Evolutionary conservation across 768 basidiomycete genomes (phyloP), one percentile per base, ranked within the genome.

Genomic region (Royoungia palumana): DNA sequence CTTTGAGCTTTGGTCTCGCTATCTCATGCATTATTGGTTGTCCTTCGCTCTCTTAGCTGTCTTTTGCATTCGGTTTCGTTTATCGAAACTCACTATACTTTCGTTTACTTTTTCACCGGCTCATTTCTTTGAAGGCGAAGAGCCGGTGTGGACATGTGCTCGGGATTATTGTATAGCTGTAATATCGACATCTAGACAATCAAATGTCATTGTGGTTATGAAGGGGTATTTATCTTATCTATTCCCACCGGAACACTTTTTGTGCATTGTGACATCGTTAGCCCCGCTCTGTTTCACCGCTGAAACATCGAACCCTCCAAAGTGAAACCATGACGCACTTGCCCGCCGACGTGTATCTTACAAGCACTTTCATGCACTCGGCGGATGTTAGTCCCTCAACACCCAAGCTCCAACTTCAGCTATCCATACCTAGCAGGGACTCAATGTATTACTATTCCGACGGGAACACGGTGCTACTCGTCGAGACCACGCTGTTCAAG

Each of bases 401-500:
- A 0, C 66, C 66, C 2, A 67, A 65, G n/a, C 67, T 67, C 3
- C 65, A 67, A 13, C 56, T 67, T 16, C 65, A 67, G 21, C 44
- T 67, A 1, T 67, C 67, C 38, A 66, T 67, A 48, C 66, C 66
- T n/a, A 57, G 49, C 42, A 65, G 68, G 35, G 73, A 78, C 44
- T 54, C 66, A 1, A 60, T 66, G 24, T 78, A 72, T 49, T 80
- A 71, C 54, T 65, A 66, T 40, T 65, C 65, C 0, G 66, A 65
- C 47, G 75, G 73, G 19, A 68, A 69, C 40, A 74, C 71, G 35
- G 66, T 75, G 25, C 55, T 81, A 1, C 68, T 73, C 27, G 72
- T 79, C 13, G 69, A 67, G 51, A 71, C 69, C 35, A 72, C 66
- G 0, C 47, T 80, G 17, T 81, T 80, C 70, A 78, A 77, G 70